Base-by-base conservation (phyloP, 2,329 filamentous ascomycete genomes). In the Xylariales sp. region DNA sequence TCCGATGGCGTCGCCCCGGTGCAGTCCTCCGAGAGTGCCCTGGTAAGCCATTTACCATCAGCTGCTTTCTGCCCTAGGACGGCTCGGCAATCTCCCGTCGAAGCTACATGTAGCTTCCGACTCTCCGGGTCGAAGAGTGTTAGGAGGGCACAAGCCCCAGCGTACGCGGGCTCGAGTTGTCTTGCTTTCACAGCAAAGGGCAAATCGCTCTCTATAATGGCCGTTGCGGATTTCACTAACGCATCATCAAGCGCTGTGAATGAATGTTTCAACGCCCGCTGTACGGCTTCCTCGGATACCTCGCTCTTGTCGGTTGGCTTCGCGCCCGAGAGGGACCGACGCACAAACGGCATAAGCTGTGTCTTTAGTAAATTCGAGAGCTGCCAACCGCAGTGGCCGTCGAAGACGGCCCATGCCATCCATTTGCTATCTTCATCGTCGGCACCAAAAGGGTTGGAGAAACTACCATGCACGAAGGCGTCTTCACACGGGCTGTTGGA, bases 1-100 rank as follows among this genome's bases (percentile, higher is more conserved):
- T 93, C 90, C 57, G 83, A 81, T 55, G 80, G 70, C 69, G 91
- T 92, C 72, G 85, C 85, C 50, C 89, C 89, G 0, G 88, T 91
- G 74, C 92, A 90, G 75, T 93, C 91, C 12, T 82, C 78, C 10
- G 89, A 90, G 16, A 93, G 81, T 0, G 85, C 80, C 5, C 83
- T 81, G 0, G 84, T 81, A 1, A 82, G 76, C 81, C 89, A 91
- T 23, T 78, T 80, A 0, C 81, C 79, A 8, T 81, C 75, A 0
- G 90, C 90, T 1, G 62, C 55, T 50, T 64, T 62, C 32, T 65
- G 64, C 9, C 70, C 70, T 16, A 72, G 39, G 8, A 72, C 70
- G 5, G 70, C 70, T 14, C 70, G 70, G 62, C 79, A 91, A 78
- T 93, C 90, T 0, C 91, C 91, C 0, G 87, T 86, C 69, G 88